Evolutionary conservation across 2,329 filamentous ascomycete genomes (phyloP).

Genomic region (Xylaria sp.): DNA sequence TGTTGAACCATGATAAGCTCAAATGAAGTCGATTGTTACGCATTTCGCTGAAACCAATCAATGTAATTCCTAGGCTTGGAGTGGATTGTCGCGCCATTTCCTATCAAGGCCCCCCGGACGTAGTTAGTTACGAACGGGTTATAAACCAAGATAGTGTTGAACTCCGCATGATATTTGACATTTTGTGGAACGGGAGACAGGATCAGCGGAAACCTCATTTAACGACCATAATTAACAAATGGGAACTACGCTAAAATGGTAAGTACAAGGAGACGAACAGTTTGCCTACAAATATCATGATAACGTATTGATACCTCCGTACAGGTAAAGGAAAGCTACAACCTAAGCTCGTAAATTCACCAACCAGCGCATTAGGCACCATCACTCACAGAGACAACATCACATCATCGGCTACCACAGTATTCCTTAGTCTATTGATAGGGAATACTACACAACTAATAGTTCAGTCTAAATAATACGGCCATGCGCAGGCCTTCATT

Average conservation of each 20-base stretch:
- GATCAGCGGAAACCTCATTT: not conserved
- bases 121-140: slow-evolving; percentile 2
- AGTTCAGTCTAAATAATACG: not conserved
- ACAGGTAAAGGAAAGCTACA: no score
- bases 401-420: not conserved
- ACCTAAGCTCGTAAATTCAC: not conserved
- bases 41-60: not conserved
- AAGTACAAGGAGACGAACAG: not conserved
- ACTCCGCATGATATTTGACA: slow-evolving; percentile 11
- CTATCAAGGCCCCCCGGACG: slow-evolving; percentile 15
- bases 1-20: slow-evolving; percentile 13
- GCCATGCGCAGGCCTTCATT: not conserved
- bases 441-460: not conserved
- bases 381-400: not conserved
- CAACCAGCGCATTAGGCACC: not conserved
- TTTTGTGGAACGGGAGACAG: not conserved
- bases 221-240: no score
- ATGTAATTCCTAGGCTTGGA: not conserved
- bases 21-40: slow-evolving; percentile 20
- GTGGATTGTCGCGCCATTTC: slow-evolving; percentile 16
- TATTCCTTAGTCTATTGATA: not conserved
- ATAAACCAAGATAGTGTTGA: not conserved
- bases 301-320: not conserved
- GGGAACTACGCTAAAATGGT: no score
- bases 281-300: slow-evolving; percentile 6